Base-by-base conservation (phyloP, 345 rosid species). In the Anacardium occidentale region DNA sequence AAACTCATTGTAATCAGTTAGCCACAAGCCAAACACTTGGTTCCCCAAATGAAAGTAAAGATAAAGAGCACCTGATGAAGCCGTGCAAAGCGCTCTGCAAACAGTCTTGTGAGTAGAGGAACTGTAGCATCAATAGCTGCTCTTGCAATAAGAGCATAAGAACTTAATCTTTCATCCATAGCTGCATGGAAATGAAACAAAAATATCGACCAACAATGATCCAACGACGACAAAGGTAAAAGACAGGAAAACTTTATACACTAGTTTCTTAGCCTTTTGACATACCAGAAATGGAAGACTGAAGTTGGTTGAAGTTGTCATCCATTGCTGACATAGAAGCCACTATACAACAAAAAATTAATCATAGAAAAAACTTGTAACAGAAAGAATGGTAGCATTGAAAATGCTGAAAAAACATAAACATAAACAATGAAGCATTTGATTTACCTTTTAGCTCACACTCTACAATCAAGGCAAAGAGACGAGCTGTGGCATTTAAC, bases 81-180 rank as follows among this genome's bases (percentile, higher is more conserved):
- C 37, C 74, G 83, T 47, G 87, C 83, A 83, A 91, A 80, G 62
- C 84, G 89, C 77, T 91, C 99, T 20, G 92, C 73, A 75, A 92
- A 89, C 40, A 79, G 73, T 70, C 90, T 81, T 52, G 88, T 80
- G 54, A 95, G 90, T 61, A 89, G 85, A 56, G 96, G 98, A 81
- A 92, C 79, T 79, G 99, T 87, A 68, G 83, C 78, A 83, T 88
- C 97, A 67, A 85, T 83, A 71, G 98, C 85, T 62, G 93, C 96
- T 87, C 99, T 89, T 53, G 91, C 99, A 75, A 95, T 90, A 78
- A 95, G 96, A 50, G 98, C 98, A 87, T 95, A 95, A 56, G 98
- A 92, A 74, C 86, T 88, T 77, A 95, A 84, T 70, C 99, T 89
- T 79, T 92, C 99, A 72, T 95, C 94, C 99, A 95, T 95, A 48